These are phyloP conservation scores for Phanerochaete sordida DNA, from an alignment of 768 basidiomycete species.

Conservation along the genomic window DNA sequence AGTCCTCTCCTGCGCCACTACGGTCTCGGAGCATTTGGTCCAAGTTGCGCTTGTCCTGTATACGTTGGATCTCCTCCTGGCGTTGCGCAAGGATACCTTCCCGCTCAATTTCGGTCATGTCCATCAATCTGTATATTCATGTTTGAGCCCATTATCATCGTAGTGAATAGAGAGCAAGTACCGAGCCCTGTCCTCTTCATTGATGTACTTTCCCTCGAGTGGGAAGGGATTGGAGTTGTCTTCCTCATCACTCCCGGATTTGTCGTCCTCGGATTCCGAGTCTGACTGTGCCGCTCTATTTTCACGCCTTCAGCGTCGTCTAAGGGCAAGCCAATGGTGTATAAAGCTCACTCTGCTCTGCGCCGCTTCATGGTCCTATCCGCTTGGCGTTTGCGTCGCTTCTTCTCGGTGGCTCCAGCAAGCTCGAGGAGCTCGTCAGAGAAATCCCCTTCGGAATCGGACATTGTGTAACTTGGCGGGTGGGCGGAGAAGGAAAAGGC, in stretches of 20 bases:
- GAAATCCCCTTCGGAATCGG: conserved; percentile 49
- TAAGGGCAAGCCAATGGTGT: no score
- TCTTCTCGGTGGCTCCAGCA: conserved; percentile 65
- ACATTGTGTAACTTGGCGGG: conserved; percentile 32
- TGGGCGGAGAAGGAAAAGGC: not conserved
- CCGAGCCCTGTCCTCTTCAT: conserved; percentile 81
- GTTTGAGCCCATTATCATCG: not conserved
- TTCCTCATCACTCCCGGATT: conserved; percentile 64
- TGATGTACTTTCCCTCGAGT: conserved; percentile 85
- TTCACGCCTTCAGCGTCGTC: not conserved
- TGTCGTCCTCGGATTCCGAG: conserved; percentile 48
- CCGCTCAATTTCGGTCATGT: conserved; percentile 83
- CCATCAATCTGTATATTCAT: conserved; percentile 53
- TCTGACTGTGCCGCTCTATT: conserved; percentile 8
- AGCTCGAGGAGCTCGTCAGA: conserved; percentile 79
- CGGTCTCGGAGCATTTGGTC: conserved; percentile 73
- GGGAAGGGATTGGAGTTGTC: conserved; percentile 73
- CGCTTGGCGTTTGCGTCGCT: conserved; percentile 56
- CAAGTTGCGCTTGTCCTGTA: conserved; percentile 66
- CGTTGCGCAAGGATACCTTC: conserved; percentile 83
- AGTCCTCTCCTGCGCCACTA: conserved; percentile 48
- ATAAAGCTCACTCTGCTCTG: conserved; percentile 59
- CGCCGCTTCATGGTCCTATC: conserved; percentile 57
- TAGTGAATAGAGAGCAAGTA: conserved; percentile 39
- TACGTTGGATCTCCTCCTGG: conserved; percentile 74